Percentiles rank a stretch among this genome's conserved stretches.
Evolutionary conservation across 1,284 basidiomycete genomes (phyloP).

Genomic region (Leccinum pachyderme): DNA sequence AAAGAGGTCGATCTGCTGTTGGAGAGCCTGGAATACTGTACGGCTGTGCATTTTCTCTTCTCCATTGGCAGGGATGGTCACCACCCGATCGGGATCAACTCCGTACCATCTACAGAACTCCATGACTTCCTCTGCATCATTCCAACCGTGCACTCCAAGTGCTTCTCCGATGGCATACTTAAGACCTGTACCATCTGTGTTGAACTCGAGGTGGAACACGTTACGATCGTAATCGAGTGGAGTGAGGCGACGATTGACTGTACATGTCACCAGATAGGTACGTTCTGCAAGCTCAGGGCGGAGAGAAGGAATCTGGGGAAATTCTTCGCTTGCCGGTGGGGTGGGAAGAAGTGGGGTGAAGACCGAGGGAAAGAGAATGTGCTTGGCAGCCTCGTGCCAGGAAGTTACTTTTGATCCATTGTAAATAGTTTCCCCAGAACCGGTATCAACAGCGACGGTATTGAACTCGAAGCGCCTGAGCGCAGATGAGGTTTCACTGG

Average conservation of each 20-base stretch:
- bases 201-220: constrained; percentile 98
- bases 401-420: constrained; percentile 63
- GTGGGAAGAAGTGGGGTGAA: constrained; percentile 52
- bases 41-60: constrained; percentile 77
- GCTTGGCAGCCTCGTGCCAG: constrained; percentile 89
- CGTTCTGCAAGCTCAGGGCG: constrained; percentile 88
- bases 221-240: constrained; percentile 96
- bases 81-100: constrained; percentile 75
- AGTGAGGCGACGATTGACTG: constrained; percentile 93
- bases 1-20: constrained; percentile 96
- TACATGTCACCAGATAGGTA: constrained; percentile 91
- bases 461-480: constrained; percentile 69
- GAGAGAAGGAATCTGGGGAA: constrained; percentile 63
- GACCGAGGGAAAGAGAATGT: constrained; percentile 85
- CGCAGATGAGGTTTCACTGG: constrained; percentile 26
- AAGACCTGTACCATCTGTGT: constrained; percentile 88
- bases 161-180: constrained; percentile 97
- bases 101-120: constrained; percentile 95
- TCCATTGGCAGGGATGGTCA: constrained; percentile 74
- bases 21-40: constrained; percentile 93
- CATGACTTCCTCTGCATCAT: constrained; percentile 85
- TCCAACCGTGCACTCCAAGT: constrained; percentile 97
- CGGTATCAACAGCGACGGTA: constrained; percentile 61
- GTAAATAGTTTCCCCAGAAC: constrained; percentile 52
- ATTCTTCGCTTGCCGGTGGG: constrained; percentile 37